Base-by-base conservation (phyloP, 2,329 filamentous ascomycete species). In the Penicillium crustosum region DNA sequence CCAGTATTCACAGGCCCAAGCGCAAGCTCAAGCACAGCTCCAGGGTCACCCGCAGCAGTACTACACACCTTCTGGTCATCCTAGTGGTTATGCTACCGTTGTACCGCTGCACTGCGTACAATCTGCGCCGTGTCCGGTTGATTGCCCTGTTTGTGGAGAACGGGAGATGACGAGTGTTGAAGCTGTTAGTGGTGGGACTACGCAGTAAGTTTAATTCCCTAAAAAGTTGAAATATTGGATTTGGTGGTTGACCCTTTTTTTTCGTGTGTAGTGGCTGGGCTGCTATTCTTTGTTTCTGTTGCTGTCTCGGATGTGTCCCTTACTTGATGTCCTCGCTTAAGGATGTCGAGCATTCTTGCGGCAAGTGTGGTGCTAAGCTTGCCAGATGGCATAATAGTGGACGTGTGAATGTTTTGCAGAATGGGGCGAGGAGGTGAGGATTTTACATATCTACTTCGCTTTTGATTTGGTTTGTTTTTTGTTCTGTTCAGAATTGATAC, bases 311-410 rank as follows among this genome's bases (percentile, higher is more conserved):
- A 13, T 82, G 79, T 61, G 75, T 82, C 45, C 79, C 80, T 0
- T 82, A 82, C 60, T 39, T 81, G 31, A 75, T 81, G 66, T 74
- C 73, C 27, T 75, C 72, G 43, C 69, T 79, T 52, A 82, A 82
- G 67, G 78, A 82, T 53, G 77, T 79, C 4, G 67, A 78, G 60
- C 80, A 82, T 63, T 75, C 75, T 58, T 82, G 80, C 55, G 78
- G 78, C 1, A 71, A 74, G 33, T 82, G 80, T 57, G 75, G 76
- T 35, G 70, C 71, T 2, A 59, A 77, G 55, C 72, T 82, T 45
- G 80, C 79, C 0, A 78, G 74, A 0, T 82, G 78, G 77, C 79
- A 82, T 68, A 75, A 77, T 6, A 80, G 78, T 60, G 80, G 79
- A 0, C 73, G 73, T 31, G 76, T 78, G 0, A 77, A 80, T 61